Base-by-base conservation (phyloP, 2,329 filamentous ascomycete genomes). In the Paraphaeosphaeria minitans region DNA sequence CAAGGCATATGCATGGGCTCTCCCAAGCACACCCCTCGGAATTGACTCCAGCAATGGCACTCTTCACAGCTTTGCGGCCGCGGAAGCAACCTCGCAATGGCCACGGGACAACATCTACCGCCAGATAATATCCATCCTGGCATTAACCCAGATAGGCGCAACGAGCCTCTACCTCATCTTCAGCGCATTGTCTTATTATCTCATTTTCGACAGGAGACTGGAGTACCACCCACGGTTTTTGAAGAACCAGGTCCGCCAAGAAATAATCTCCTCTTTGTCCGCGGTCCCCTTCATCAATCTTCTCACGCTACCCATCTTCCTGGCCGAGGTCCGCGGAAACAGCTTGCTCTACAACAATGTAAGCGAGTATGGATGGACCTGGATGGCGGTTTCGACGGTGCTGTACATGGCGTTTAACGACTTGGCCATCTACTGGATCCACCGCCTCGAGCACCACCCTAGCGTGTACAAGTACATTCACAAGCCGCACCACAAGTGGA, bases 401-500 rank as follows among this genome's bases (percentile, higher is more conserved):
- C 65, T 82, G 31, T 82, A 79, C 75, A 79, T 81, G 74, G 54
- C 78, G 49, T 82, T 79, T 67, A 82, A 80, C 57, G 80, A 82
- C 60, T 67, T 81, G 27, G 67, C 68, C 61, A 82, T 82, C 66
- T 82, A 81, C 72, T 81, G 79, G 79, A 81, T 81, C 69, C 79
- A 82, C 63, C 78, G 79, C 42, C 67, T 78, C 16, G 77, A 80
- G 65, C 80, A 81, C 59, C 79, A 82, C 66, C 80, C 80, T 35
- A 75, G 75, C 29, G 57, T 82, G 43, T 82, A 82, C 76, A 81
- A 80, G 64, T 79, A 80, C 60, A 72, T 81, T 29, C 80, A 82
- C 70, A 82, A 82, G 73, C 78, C 80, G 62, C 80, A 82, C 59
- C 80, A 81, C 75, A 82, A 81, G 68, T 82, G 80, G 80, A 81